These are phyloP conservation scores for Termitomyces sp. DNA, from an alignment of 768 basidiomycete species.

Conservation along the genomic window DNA sequence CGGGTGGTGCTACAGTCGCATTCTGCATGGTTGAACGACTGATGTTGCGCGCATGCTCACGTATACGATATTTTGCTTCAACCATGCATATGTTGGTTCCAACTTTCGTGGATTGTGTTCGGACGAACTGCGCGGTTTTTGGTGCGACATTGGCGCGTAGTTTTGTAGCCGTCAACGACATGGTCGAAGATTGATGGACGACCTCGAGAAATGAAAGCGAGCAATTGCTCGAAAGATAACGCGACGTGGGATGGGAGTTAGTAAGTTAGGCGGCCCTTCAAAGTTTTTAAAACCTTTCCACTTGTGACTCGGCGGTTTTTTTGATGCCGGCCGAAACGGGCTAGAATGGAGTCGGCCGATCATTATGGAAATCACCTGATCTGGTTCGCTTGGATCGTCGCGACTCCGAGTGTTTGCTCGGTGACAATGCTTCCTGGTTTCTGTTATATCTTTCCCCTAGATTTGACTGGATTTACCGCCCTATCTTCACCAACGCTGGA, in stretches of 20 bases:
- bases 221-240: not conserved
- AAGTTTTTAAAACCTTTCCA: conserved; percentile 13
- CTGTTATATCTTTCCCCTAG: too few relatives aligned
- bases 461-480: not conserved
- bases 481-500: not conserved
- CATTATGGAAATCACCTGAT: not conserved
- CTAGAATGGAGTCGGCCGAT: conserved; percentile 4
- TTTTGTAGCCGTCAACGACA: conserved; percentile 40
- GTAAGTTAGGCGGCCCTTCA: not conserved
- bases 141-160: conserved; percentile 39
- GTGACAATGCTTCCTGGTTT: not conserved
- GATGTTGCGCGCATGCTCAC: conserved; percentile 72
- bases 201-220: conserved; percentile 4
- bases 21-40: conserved; percentile 61
- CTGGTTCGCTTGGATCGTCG: not conserved
- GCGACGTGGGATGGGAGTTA: conserved; percentile 7
- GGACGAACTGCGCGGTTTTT: conserved; percentile 30
- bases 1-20: conserved; percentile 57
- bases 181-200: conserved; percentile 18
- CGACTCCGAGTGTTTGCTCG: not conserved
- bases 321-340: conserved; percentile 9
- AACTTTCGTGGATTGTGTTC: conserved; percentile 49
- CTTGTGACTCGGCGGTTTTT: conserved; percentile 8
- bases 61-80: conserved; percentile 79
- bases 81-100: conserved; percentile 45